Percentiles rank a stretch among this genome's conserved stretches.
phyloP scores from a whole-genome alignment of 208 protist species.

The Zelonia costaricensis region DNA sequence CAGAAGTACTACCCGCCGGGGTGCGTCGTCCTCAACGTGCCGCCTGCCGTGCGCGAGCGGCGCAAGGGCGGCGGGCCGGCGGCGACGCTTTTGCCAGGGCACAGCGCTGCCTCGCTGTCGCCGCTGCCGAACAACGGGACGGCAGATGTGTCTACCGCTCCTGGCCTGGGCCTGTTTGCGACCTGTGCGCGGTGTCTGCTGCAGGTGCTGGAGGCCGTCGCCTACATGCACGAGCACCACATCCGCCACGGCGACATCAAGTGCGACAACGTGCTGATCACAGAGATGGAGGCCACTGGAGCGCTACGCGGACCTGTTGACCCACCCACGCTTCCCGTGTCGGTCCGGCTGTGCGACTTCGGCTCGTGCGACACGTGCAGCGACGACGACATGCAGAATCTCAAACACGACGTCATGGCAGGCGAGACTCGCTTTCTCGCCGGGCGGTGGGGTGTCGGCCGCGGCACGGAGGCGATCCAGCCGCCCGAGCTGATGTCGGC shows the following conservation, averaged over 20 bases:
- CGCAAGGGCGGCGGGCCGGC: slow-evolving; percentile 5
- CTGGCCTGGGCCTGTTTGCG: slow-evolving; percentile 45
- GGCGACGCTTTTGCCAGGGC: slow-evolving; percentile 1
- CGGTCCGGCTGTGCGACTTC: slow-evolving; percentile 76
- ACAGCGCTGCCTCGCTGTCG: too few species aligned
- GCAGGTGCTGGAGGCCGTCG: slow-evolving; percentile 71
- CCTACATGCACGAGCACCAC: slow-evolving; percentile 49
- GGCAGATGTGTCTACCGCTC: too few species aligned
- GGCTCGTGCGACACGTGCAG: slow-evolving; percentile 71
- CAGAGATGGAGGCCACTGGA: slow-evolving; percentile 8
- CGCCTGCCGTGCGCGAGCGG: slow-evolving; percentile 1
- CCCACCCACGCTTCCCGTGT: slow-evolving; percentile 31
- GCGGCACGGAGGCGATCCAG: slow-evolving; percentile 83
- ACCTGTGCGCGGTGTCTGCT: slow-evolving; percentile 62
- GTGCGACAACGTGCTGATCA: slow-evolving; percentile 75
- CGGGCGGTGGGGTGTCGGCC: slow-evolving; percentile 53
- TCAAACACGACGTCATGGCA: slow-evolving; percentile 46
- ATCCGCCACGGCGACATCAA: slow-evolving; percentile 87
- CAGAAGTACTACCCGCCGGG: slow-evolving; percentile 48
- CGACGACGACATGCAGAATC: slow-evolving; percentile 50
- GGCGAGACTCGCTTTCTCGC: slow-evolving; percentile 52
- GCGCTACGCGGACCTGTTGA: not conserved
- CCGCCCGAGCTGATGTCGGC: slow-evolving; percentile 70
- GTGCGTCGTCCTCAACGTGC: slow-evolving; percentile 43
- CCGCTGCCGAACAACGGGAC: slow-evolving; percentile 4